Base-by-base conservation (phyloP, 352 stramenopile genomes). In the Phytophthora megakarya region DNA sequence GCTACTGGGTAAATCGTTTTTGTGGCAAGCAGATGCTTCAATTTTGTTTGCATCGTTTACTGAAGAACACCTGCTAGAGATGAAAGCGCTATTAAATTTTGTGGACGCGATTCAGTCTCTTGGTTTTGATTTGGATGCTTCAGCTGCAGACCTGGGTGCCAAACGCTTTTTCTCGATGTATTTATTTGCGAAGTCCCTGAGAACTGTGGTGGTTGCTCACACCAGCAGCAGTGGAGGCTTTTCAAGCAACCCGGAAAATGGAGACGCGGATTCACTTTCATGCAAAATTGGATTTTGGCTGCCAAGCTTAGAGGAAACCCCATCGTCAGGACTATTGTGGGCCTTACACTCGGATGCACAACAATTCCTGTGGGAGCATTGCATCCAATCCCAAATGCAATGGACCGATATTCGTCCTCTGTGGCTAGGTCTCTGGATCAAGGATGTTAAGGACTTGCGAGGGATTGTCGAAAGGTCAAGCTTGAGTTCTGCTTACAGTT, bases 301-400 rank as follows among this genome's bases (percentile, higher is more conserved):
- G 23, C 62, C 49, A 50, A 72, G 64, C 26, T 59, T 89, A 42
- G 63, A 77, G 9, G 80, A 94, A 28, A 70, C 69, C 5, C 86
- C 86, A 19, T 92, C 84, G 3, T 95, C 86, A 22, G 84, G 76
- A 1, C 56, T 93, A 9, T 28, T 92, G 16, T 95, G 86, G 86
- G 86, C 84, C 8, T 63, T 95, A n/a, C 86, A 93, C 38, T 95
- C 86, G 16, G 80, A 90, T 57, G 79, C 86, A n/a, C 84, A 93
- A 30, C 68, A 80, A 33, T 92, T 95, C 63, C 53, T 95, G 25
- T 68, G 82, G 28, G 82, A 93, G 30, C 78, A 89, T 38, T 91
- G 80, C 35, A 80, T 92, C 43, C 46, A 73, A 19, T 67, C 77
- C 1, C 63, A 80, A 37, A 76, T 86, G 50, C 76, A 68, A n/a